Conservation (phyloP, 352 stramenopile species). For the Pythium brassicae region DNA sequence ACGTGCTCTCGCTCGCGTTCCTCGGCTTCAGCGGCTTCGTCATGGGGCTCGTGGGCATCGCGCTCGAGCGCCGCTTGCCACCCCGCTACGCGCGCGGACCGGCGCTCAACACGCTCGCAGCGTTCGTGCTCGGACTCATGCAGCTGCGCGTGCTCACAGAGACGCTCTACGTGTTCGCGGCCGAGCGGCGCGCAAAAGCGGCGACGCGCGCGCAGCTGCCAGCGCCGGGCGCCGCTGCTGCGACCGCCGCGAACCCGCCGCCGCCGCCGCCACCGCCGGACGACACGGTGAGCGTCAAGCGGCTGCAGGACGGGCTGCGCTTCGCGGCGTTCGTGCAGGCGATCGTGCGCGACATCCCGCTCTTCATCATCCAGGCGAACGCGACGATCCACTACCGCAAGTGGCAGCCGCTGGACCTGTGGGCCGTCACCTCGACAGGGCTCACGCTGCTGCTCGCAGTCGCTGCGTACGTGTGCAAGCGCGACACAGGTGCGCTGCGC, state of each 20-base stretch:
- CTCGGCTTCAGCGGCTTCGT: constrained; percentile 53
- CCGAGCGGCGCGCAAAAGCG: constrained; percentile 6
- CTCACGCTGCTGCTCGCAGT: constrained; percentile 46
- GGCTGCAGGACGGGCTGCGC: constrained; percentile 27
- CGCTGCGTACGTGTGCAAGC: constrained; percentile 37
- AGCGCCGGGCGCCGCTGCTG: background rate
- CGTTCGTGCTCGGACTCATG: constrained; percentile 41
- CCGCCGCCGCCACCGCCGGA: background rate
- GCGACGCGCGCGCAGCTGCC: constrained; percentile 2
- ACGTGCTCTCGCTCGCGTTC: constrained; percentile 67
- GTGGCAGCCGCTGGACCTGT: constrained; percentile 62
- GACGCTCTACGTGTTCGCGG: constrained; percentile 34
- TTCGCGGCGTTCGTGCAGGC: constrained; percentile 64
- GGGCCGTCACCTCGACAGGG: constrained; percentile 46
- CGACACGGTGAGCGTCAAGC: constrained; percentile 8
- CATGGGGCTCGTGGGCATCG: constrained; percentile 57
- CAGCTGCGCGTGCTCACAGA: constrained; percentile 64
- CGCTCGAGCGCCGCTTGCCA: constrained; percentile 29
- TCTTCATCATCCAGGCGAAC: constrained; percentile 74
- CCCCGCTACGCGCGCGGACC: constrained; percentile 30
- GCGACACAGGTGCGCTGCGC: constrained; percentile 26
- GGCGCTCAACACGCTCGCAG: constrained; percentile 30
- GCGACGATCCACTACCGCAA: constrained; percentile 81
- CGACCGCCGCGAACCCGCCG: background rate
- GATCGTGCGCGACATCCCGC: constrained; percentile 63